Conservation (phyloP, 345 rosid species). For the Moringa oleifera region DNA sequence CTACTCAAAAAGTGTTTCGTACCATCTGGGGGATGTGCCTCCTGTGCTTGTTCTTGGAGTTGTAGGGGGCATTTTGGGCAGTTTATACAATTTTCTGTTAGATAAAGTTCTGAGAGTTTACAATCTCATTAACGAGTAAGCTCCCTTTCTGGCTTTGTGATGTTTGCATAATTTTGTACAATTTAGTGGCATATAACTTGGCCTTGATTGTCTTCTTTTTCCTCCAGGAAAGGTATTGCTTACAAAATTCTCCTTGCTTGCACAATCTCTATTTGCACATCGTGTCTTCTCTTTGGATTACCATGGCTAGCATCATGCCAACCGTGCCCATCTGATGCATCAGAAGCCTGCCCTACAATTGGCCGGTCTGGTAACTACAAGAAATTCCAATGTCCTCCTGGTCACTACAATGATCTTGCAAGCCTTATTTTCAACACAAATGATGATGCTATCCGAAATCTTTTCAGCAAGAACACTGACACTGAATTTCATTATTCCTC, state of each 20-base stretch:
- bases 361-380: slow-evolving; percentile 95
- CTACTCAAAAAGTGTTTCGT: slow-evolving; percentile 57
- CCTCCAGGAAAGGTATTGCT: slow-evolving; percentile 56
- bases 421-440: slow-evolving; percentile 95
- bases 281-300: slow-evolving; percentile 86
- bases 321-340: slow-evolving; percentile 63
- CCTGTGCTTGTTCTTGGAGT: slow-evolving; percentile 76
- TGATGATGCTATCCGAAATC: slow-evolving; percentile 85
- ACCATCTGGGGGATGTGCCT: slow-evolving; percentile 72
- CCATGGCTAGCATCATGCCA: slow-evolving; percentile 84
- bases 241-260: slow-evolving; percentile 64
- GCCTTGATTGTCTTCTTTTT: slow-evolving; percentile 12
- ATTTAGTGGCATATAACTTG: not conserved
- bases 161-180: slow-evolving; percentile 1
- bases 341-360: slow-evolving; percentile 84
- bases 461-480: slow-evolving; percentile 82
- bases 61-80: slow-evolving; percentile 84
- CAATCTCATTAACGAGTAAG: slow-evolving; percentile 74
- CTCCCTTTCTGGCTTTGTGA: slow-evolving; percentile 5
- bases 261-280: slow-evolving; percentile 62
- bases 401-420: slow-evolving; percentile 85
- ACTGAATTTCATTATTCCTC: slow-evolving; percentile 66
- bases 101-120: slow-evolving; percentile 68
- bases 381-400: slow-evolving; percentile 79
- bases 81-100: slow-evolving; percentile 65